Conservation (phyloP, 106 monocot species). For the Xerophyta viscosa region DNA sequence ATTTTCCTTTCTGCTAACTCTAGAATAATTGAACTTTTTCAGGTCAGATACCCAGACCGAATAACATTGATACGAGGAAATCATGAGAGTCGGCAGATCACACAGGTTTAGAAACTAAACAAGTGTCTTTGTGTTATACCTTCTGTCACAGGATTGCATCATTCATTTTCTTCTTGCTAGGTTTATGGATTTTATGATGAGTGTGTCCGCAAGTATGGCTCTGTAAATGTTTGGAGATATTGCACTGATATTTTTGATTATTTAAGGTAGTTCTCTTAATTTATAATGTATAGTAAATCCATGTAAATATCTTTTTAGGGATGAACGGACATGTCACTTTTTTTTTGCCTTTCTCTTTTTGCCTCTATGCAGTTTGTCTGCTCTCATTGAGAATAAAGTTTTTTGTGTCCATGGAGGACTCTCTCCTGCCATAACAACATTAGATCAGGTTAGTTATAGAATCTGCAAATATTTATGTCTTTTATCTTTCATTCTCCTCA, state of each 20-base stretch:
- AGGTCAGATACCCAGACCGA: slow-evolving; percentile 98
- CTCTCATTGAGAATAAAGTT: slow-evolving; percentile 88
- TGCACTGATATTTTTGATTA: slow-evolving; percentile 99
- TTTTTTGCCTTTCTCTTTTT: too few relatives aligned
- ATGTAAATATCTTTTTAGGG: too few relatives aligned
- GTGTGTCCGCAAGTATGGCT: slow-evolving; percentile 98
- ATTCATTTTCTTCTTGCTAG: slow-evolving; percentile 21
- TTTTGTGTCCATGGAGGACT: slow-evolving; percentile 97
- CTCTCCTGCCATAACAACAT: slow-evolving; percentile 73
- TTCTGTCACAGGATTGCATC: too few relatives aligned
- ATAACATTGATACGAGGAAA: slow-evolving; percentile 97
- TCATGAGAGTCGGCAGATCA: slow-evolving; percentile 98
- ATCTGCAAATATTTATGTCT: slow-evolving; percentile 2
- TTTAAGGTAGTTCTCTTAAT: too few relatives aligned
- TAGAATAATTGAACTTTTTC: slow-evolving; percentile 7
- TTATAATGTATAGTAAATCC: too few relatives aligned
- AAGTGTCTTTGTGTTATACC: background rate
- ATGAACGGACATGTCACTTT: too few relatives aligned
- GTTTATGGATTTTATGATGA: slow-evolving; percentile 99
- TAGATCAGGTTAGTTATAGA: slow-evolving; percentile 63
- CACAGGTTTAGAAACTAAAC: slow-evolving; percentile 81
- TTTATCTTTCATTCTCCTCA: background rate
- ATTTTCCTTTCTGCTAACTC: too few relatives aligned
- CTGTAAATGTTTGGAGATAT: slow-evolving; percentile 99
- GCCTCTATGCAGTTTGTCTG: slow-evolving; percentile 85